A percentile compares a stretch with the other conserved stretches of the same genome.
Evolutionary conservation across 768 basidiomycete genomes (phyloP).

Genomic region (Mycena kentingensis): DNA sequence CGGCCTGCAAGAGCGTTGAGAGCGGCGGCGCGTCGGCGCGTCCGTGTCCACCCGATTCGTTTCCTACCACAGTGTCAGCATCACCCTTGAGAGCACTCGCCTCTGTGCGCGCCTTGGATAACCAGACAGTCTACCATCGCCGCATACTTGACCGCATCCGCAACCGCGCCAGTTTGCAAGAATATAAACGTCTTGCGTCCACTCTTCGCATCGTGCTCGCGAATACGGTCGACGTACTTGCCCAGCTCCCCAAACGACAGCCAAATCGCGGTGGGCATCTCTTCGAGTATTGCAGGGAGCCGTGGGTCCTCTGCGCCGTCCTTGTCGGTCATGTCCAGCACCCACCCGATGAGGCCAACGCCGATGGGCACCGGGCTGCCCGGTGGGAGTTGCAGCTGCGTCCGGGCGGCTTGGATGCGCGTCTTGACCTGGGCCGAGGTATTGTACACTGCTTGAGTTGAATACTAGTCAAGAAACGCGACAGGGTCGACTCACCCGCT

Average conservation of each 20-base stretch:
- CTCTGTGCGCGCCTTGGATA: conserved; percentile 53
- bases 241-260: conserved; percentile 60
- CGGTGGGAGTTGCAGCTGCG: conserved; percentile 31
- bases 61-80: neutral
- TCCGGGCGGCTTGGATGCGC: conserved; percentile 41
- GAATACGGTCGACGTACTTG: conserved; percentile 54
- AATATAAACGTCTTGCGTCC: conserved; percentile 52
- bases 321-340: conserved; percentile 50
- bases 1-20: conserved; percentile 38
- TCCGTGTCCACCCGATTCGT: conserved; percentile 16
- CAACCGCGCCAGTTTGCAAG: conserved; percentile 49
- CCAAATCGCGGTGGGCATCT: conserved; percentile 57
- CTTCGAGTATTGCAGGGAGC: conserved; percentile 46
- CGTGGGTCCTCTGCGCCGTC: conserved; percentile 35
- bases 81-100: too few species aligned
- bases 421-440: conserved; percentile 35
- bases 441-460: conserved; percentile 35
- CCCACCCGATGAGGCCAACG: conserved; percentile 60
- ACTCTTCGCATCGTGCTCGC: conserved; percentile 39
- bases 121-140: conserved; percentile 65
- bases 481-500: conserved; percentile 40
- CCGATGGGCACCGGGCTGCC: conserved; percentile 51
- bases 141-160: conserved; percentile 49
- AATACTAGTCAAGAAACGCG: conserved; percentile 4
- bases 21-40: conserved; percentile 39